A percentile compares a stretch with the other conserved stretches of the same genome.
phyloP scores from a whole-genome alignment of 352 stramenopile genomes.

The Phytophthora pinifolia region DNA sequence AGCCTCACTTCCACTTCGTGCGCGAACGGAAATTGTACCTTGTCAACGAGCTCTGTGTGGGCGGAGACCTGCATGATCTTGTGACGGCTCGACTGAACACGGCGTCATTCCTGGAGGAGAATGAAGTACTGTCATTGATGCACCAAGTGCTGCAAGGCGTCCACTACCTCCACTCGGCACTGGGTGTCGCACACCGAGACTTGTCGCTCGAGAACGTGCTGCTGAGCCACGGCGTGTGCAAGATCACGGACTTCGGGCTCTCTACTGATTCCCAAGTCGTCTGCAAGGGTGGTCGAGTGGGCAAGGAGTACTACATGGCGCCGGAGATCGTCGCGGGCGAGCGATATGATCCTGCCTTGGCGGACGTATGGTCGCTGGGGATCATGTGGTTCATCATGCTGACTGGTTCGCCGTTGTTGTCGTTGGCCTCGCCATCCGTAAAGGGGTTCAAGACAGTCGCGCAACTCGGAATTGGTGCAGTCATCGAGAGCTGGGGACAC shows the following conservation, averaged over 20 bases:
- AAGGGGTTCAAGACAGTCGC: too few species aligned
- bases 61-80: constrained; percentile 48
- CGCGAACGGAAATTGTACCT: constrained; percentile 27
- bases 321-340: constrained; percentile 47
- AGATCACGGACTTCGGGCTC: constrained; percentile 65
- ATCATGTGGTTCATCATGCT: constrained; percentile 72
- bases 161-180: constrained; percentile 38
- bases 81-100: constrained; percentile 11
- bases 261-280: constrained; percentile 18
- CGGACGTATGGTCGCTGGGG: constrained; percentile 68
- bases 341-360: constrained; percentile 43
- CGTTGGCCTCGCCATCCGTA: constrained; percentile 30
- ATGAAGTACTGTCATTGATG: constrained; percentile 39
- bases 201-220: constrained; percentile 64
- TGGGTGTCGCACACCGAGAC: constrained; percentile 49
- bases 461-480: too few species aligned
- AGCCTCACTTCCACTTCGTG: constrained; percentile 27
- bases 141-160: constrained; percentile 41
- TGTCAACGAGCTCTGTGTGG: constrained; percentile 52
- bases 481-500: constrained; percentile 27
- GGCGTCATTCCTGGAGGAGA: constrained; percentile 15
- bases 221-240: constrained; percentile 32
- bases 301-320: constrained; percentile 71
- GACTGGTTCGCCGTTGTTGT: constrained; percentile 53
- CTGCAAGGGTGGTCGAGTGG: constrained; percentile 38